Evolutionary conservation across 2,329 filamentous ascomycete genomes (phyloP).

Genomic region (Colletotrichum sp.): DNA sequence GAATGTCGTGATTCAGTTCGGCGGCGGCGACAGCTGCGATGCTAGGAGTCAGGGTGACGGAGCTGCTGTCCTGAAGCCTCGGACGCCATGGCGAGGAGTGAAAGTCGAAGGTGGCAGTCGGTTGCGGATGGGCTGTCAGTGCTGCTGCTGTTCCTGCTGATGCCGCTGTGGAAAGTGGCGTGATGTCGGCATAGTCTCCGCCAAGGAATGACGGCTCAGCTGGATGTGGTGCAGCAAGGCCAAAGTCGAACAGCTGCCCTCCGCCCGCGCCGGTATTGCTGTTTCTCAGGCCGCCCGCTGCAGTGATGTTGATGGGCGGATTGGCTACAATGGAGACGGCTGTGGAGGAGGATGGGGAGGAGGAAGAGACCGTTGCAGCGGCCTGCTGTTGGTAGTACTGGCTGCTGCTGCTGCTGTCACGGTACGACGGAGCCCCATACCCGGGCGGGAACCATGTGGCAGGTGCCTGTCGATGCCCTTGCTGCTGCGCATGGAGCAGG

Average conservation of each 20-base stretch:
- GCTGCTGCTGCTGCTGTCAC: background rate
- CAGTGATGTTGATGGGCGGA: background rate
- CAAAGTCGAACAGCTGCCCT: slow-evolving; percentile 8
- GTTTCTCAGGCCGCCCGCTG: background rate
- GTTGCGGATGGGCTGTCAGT: slow-evolving; percentile 2
- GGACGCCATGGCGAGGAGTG: slow-evolving; percentile 17
- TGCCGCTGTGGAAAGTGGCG: slow-evolving; percentile 16
- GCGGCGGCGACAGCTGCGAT: slow-evolving; percentile 12
- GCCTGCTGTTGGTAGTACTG: background rate
- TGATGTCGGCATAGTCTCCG: slow-evolving; percentile 19
- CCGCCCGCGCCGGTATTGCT: background rate
- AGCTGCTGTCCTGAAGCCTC: slow-evolving; percentile 7
- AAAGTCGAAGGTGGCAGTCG: slow-evolving; percentile 13
- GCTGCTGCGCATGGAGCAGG: slow-evolving; percentile 10
- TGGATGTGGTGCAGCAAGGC: slow-evolving; percentile 9
- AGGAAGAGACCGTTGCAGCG: background rate
- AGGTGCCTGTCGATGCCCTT: background rate
- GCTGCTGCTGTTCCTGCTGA: background rate
- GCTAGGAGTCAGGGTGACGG: slow-evolving; percentile 13
- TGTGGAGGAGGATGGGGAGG: background rate
- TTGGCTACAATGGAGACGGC: background rate
- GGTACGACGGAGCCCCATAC: slow-evolving; percentile 4
- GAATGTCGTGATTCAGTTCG: slow-evolving; percentile 14
- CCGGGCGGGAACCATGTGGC: slow-evolving; percentile 11
- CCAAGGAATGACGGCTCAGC: slow-evolving; percentile 20